These are phyloP conservation scores for Decorospora gaudefroyi DNA, from an alignment of 2,329 filamentous ascomycete species.

Conservation along the genomic window DNA sequence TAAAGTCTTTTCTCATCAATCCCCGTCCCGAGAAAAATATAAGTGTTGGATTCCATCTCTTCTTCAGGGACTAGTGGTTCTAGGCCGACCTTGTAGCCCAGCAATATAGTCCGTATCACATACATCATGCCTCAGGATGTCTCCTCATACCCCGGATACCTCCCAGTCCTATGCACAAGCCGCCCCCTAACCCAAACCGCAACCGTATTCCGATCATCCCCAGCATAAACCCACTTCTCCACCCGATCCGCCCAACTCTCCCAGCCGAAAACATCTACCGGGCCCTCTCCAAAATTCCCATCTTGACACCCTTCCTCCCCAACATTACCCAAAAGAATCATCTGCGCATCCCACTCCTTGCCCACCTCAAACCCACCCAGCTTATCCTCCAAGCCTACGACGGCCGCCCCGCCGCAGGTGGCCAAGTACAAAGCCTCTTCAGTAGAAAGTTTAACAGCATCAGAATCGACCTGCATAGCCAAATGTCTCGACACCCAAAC, in stretches of 20 bases:
- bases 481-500: slow-evolving; percentile 65
- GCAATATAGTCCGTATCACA: no score
- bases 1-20: no score
- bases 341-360: slow-evolving; percentile 89
- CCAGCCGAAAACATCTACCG: slow-evolving; percentile 88
- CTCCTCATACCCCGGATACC: slow-evolving; percentile 9
- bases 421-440: slow-evolving; percentile 86
- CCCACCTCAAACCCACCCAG: slow-evolving; percentile 84
- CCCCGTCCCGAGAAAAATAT: no score
- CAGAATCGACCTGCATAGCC: no score
- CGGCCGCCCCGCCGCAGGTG: slow-evolving; percentile 82
- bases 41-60: no score
- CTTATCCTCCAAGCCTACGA: slow-evolving; percentile 71
- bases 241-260: slow-evolving; percentile 85
- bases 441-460: slow-evolving; percentile 70
- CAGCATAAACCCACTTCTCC: slow-evolving; percentile 93
- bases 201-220: slow-evolving; percentile 87
- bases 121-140: no score
- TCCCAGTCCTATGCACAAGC: slow-evolving; percentile 66
- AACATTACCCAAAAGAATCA: slow-evolving; percentile 66
- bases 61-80: no score
- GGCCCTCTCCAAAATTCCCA: slow-evolving; percentile 58
- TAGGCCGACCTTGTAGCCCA: no score
- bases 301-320: slow-evolving; percentile 33
- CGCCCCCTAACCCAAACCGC: slow-evolving; percentile 87